phyloP scores from a whole-genome alignment of 1,284 basidiomycete species.

The Apiotrichum domesticum region DNA sequence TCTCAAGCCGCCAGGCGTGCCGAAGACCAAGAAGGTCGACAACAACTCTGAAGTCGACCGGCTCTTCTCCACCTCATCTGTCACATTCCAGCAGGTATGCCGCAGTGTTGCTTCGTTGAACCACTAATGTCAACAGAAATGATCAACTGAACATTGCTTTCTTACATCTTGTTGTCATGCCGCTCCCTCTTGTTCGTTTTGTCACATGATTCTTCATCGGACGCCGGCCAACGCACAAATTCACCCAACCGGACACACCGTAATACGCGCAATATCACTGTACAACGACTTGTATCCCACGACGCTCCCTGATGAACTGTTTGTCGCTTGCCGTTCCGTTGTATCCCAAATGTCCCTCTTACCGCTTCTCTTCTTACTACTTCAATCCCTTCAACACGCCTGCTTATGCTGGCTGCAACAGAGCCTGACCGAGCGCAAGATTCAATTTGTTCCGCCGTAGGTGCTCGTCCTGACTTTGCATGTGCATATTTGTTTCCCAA shows the following conservation, averaged over 20 bases:
- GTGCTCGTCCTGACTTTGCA: not conserved
- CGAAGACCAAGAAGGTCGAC: slow-evolving; percentile 43
- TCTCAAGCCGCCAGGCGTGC: slow-evolving; percentile 45
- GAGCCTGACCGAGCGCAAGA: not conserved
- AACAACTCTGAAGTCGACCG: slow-evolving; percentile 44
- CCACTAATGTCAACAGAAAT: slow-evolving; percentile 12
- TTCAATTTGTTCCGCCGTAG: not conserved
- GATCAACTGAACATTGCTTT: not conserved
- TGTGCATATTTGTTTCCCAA: not conserved
- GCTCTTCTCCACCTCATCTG: slow-evolving; percentile 47
- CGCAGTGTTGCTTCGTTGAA: slow-evolving; percentile 17
- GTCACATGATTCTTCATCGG: too few species aligned
- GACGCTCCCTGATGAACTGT: not conserved
- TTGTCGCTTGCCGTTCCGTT: too few species aligned
- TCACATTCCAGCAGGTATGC: slow-evolving; percentile 45
- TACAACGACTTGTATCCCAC: not conserved
- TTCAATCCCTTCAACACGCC: too few species aligned
- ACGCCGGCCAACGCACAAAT: too few species aligned
- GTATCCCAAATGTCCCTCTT: too few species aligned
- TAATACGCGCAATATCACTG: too few species aligned
- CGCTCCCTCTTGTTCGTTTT: too few species aligned
- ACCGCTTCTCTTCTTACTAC: too few species aligned
- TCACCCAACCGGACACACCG: too few species aligned
- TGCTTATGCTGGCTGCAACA: too few species aligned
- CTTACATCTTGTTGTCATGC: too few species aligned